Percentiles rank a stretch among this genome's conserved stretches.
These are phyloP conservation scores for Diaporthe nobilis DNA, from an alignment of 2,329 filamentous ascomycete genomes.

Conservation along the genomic window DNA sequence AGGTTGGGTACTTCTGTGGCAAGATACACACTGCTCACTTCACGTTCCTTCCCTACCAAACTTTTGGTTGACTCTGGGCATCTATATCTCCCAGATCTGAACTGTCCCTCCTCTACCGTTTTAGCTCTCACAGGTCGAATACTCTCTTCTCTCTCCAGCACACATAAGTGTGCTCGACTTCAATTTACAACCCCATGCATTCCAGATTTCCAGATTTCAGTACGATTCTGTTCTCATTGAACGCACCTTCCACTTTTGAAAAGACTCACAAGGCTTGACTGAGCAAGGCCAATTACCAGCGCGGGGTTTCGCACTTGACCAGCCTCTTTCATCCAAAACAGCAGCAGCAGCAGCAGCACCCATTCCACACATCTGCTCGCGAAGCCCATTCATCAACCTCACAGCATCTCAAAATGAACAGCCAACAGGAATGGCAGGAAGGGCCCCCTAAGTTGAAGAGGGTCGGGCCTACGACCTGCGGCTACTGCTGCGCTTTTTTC, in stretches of 20 bases:
- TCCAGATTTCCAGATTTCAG: neutral
- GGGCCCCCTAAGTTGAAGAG: neutral
- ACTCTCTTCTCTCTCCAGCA: neutral
- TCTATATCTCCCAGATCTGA: neutral
- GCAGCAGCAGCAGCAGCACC: neutral
- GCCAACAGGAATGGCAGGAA: neutral
- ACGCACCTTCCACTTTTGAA: neutral
- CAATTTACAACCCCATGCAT: neutral
- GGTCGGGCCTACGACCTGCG: slow-evolving; percentile 6
- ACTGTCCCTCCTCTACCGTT: neutral
- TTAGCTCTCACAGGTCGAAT: neutral
- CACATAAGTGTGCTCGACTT: too few species aligned
- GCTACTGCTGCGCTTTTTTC: slow-evolving; percentile 43
- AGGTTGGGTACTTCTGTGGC: neutral
- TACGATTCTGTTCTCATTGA: neutral
- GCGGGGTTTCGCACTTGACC: neutral
- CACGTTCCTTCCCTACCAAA: neutral
- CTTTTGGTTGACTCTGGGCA: neutral
- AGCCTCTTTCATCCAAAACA: neutral
- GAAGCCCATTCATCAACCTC: too few species aligned
- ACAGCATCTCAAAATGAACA: neutral
- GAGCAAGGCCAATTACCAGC: neutral
- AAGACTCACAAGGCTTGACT: neutral
- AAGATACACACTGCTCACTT: neutral
- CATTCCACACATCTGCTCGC: neutral